phyloP scores from a whole-genome alignment of 176 grass and related monocot genomes.

The barley (Hordeum vulgare) region MorexV3_pseudomolecules_assembly NC_058521.1:489952248-489952747 shows the following conservation, averaged over 20 bases:
- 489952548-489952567: constrained; percentile 72
- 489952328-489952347: constrained; percentile 61
- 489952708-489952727: not conserved
- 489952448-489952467: not conserved
- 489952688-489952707: not conserved
- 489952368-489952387: constrained; percentile 92
- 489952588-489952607: constrained; percentile 86
- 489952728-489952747: not conserved
- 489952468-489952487: not conserved
- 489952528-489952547: constrained; percentile 84
- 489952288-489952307: constrained; percentile 81
- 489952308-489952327: constrained; percentile 84
- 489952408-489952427: constrained; percentile 41
- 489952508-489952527: constrained; percentile 79
- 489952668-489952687: constrained; percentile 78
- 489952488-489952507: constrained; percentile 14
- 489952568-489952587: constrained; percentile 77
- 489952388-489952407: constrained; percentile 67
- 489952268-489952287: constrained; percentile 84
- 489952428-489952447: not conserved
- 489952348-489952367: constrained; percentile 72
- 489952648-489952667: constrained; percentile 65
- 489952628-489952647: constrained; percentile 50
- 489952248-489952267: constrained; percentile 78
- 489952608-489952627: constrained; percentile 58